These are phyloP conservation scores for Colletotrichum gigasporum DNA, from an alignment of 2,329 filamentous ascomycete species.

Conservation along the genomic window DNA sequence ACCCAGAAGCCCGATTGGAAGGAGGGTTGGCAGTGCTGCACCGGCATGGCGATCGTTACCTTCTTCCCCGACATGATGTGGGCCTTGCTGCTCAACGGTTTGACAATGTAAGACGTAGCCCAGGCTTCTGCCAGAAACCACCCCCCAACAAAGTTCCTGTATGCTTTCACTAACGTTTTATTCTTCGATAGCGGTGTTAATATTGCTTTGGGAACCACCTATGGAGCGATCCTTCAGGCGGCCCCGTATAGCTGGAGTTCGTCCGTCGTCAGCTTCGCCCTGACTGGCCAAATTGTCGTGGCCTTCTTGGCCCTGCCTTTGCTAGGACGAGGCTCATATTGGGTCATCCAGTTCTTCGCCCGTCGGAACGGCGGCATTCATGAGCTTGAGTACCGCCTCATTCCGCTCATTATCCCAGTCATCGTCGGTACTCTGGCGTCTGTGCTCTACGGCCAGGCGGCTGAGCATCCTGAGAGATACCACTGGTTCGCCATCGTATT, in stretches of 20 bases:
- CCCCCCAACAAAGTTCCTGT: constrained; percentile 5
- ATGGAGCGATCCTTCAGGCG: constrained; percentile 44
- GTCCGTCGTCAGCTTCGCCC: constrained; percentile 45
- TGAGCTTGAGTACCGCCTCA: constrained; percentile 49
- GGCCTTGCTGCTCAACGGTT: constrained; percentile 47
- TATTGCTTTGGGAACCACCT: constrained; percentile 53
- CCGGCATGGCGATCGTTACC: constrained; percentile 42
- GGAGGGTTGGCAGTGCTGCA: constrained; percentile 34
- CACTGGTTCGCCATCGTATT: constrained; percentile 46
- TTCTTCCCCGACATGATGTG: constrained; percentile 53
- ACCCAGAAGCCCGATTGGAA: constrained; percentile 49
- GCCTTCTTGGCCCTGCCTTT: constrained; percentile 48
- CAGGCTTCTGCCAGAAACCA: not conserved
- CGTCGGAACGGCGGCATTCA: constrained; percentile 48
- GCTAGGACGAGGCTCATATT: constrained; percentile 49
- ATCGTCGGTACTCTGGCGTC: constrained; percentile 47
- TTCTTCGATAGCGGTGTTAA: constrained; percentile 47
- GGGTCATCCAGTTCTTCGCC: constrained; percentile 45
- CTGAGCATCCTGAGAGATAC: constrained; percentile 42
- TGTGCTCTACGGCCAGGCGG: constrained; percentile 49
- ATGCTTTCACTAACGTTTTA: constrained; percentile 37
- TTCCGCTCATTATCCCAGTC: constrained; percentile 47
- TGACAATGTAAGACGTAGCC: constrained; percentile 11
- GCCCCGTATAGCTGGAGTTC: constrained; percentile 49
- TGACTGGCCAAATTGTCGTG: constrained; percentile 49